A percentile compares a stretch with the other conserved stretches of the same genome.
Evolutionary conservation across 1,139 yeast species (phyloP).

Genomic region (Saccharomyces uvarum): DNA sequence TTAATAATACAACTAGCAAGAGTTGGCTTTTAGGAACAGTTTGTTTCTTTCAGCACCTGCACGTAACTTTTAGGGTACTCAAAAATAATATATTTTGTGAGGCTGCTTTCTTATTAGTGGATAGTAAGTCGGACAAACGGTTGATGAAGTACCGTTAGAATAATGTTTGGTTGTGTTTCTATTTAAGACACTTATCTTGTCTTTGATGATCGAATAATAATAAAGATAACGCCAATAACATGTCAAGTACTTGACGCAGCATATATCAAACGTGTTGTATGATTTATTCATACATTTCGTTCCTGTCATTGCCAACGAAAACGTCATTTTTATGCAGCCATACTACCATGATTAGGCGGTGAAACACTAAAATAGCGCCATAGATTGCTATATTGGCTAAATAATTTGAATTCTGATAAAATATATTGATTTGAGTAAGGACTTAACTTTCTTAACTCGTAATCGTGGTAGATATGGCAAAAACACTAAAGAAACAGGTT

Average conservation of each 20-base stretch:
- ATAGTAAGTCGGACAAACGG: background rate
- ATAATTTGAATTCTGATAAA: too few species aligned
- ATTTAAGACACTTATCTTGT: background rate
- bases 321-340: background rate
- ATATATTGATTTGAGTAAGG: too few species aligned
- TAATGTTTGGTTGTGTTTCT: background rate
- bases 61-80: background rate
- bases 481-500: too few species aligned
- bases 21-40: background rate
- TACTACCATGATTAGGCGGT: too few species aligned
- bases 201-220: background rate
- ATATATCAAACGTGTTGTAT: background rate
- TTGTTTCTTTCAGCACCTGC: background rate
- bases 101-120: background rate
- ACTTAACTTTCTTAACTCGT: too few species aligned
- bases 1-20: background rate
- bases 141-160: background rate
- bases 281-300: background rate
- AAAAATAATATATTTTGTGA: background rate
- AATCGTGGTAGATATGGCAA: too few species aligned
- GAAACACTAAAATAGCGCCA: too few species aligned
- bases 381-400: too few species aligned
- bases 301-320: background rate
- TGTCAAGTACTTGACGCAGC: background rate
- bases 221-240: background rate